Evolutionary conservation across 2,329 filamentous ascomycete species (phyloP).

Genomic region (Monosporascus sp.): DNA sequence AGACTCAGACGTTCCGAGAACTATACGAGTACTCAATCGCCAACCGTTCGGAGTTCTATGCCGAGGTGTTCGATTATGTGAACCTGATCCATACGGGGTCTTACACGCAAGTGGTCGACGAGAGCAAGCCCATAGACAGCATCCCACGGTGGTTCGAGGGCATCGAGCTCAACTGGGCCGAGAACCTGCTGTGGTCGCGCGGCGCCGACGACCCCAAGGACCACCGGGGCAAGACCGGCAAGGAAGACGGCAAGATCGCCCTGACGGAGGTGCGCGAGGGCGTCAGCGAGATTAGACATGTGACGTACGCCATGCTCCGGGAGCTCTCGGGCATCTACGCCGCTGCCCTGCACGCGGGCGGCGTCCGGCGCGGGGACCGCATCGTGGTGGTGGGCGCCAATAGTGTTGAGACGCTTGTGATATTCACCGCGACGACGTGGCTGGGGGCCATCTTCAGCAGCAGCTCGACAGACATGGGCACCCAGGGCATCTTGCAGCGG

Average conservation of each 20-base stretch:
- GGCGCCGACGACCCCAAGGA: conserved; percentile 34
- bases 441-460: conserved; percentile 72
- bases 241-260: conserved; percentile 67
- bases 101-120: conserved; percentile 60
- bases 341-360: conserved; percentile 60
- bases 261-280: conserved; percentile 70
- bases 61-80: conserved; percentile 53
- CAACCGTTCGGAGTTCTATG: conserved; percentile 59
- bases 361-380: conserved; percentile 66
- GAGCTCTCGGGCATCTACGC: conserved; percentile 52
- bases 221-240: conserved; percentile 47
- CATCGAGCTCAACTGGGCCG: conserved; percentile 68
- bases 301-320: conserved; percentile 65
- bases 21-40: conserved; percentile 65
- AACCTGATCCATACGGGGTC: conserved; percentile 59
- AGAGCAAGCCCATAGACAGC: conserved; percentile 60
- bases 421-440: conserved; percentile 64
- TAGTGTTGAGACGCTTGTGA: conserved; percentile 65
- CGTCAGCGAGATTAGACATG: conserved; percentile 44
- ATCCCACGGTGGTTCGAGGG: conserved; percentile 76
- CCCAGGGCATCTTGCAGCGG: conserved; percentile 69
- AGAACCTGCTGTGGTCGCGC: conserved; percentile 68
- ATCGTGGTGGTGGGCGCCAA: conserved; percentile 72
- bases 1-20: conserved; percentile 56
- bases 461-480: conserved; percentile 78